A percentile compares a stretch with the other conserved stretches of the same genome.
These are phyloP conservation scores for Epithemia pelagica DNA, from an alignment of 108 stramenopile genomes.

Conservation along the genomic window DNA sequence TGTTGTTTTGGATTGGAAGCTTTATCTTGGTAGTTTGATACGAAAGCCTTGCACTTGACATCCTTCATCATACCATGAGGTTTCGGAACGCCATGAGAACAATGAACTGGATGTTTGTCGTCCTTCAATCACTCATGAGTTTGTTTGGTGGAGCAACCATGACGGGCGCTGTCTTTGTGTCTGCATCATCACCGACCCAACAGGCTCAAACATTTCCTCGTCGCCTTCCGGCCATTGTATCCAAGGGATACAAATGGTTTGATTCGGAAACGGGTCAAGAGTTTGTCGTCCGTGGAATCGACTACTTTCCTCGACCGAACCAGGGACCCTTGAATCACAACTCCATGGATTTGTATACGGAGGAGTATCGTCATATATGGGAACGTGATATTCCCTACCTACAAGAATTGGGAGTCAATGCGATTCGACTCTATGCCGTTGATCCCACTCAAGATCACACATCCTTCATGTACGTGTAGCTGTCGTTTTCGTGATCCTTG, in stretches of 20 bases:
- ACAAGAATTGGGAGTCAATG: slow-evolving; percentile 34
- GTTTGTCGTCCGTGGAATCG: slow-evolving; percentile 39
- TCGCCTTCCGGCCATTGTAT: slow-evolving; percentile 1
- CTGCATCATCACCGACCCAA: too few relatives aligned
- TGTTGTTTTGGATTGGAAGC: too few relatives aligned
- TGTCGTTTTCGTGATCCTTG: background rate
- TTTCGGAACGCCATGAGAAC: too few relatives aligned
- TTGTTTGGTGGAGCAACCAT: too few relatives aligned
- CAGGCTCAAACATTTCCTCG: too few relatives aligned
- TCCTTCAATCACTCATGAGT: too few relatives aligned
- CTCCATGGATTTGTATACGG: slow-evolving; percentile 34
- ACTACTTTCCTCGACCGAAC: slow-evolving; percentile 46
- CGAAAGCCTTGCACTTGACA: too few relatives aligned
- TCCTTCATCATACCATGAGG: too few relatives aligned
- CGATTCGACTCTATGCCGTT: slow-evolving; percentile 34
- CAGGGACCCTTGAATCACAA: slow-evolving; percentile 20
- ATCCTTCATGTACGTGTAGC: slow-evolving; percentile 25
- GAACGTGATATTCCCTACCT: slow-evolving; percentile 28
- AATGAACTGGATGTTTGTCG: too few relatives aligned
- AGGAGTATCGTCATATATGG: slow-evolving; percentile 31
- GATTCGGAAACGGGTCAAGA: slow-evolving; percentile 25
- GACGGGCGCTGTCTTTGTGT: too few relatives aligned
- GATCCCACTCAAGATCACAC: slow-evolving; percentile 34
- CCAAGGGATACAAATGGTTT: slow-evolving; percentile 24
- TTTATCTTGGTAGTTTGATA: too few relatives aligned